phyloP scores from a whole-genome alignment of 1,284 basidiomycete genomes.

The Microbotryomycetes sp. region DNA sequence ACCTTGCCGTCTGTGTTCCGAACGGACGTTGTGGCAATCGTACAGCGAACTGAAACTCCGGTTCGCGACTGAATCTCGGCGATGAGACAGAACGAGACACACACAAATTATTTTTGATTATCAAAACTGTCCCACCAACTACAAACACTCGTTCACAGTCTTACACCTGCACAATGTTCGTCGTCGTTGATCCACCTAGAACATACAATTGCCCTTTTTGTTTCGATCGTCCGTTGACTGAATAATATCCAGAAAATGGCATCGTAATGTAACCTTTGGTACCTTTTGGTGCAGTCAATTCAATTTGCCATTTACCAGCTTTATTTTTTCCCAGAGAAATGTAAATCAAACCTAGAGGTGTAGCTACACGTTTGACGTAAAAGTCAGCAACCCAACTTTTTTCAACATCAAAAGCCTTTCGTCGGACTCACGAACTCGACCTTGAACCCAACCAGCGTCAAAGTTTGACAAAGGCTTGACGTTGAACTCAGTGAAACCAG shows the following conservation, averaged over 20 bases:
- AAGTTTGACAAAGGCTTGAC: not conserved
- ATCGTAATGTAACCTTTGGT: not conserved
- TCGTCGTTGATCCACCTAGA: not conserved
- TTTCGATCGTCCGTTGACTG: not conserved
- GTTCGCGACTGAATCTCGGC: too few relatives aligned
- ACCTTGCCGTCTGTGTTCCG: too few relatives aligned
- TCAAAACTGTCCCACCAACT: too few relatives aligned
- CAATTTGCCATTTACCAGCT: not conserved
- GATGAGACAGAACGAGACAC: too few relatives aligned
- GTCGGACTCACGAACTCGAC: not conserved
- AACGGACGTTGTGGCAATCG: too few relatives aligned
- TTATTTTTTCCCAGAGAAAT: not conserved
- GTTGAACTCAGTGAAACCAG: not conserved
- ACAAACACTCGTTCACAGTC: too few relatives aligned
- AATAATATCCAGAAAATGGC: not conserved
- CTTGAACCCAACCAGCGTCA: not conserved
- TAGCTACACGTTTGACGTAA: not conserved
- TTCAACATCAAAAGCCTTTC: not conserved
- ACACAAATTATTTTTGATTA: too few relatives aligned
- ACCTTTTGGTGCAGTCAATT: slow-evolving; percentile 8
- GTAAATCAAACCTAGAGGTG: not conserved
- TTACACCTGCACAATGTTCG: not conserved
- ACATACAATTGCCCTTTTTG: not conserved
- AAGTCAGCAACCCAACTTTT: not conserved
- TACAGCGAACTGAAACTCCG: too few relatives aligned